Evolutionary conservation across 225 moss, liverwort and hornwort genomes (phyloP).

Genomic region (Physcomitrellopsis africana): DNA sequence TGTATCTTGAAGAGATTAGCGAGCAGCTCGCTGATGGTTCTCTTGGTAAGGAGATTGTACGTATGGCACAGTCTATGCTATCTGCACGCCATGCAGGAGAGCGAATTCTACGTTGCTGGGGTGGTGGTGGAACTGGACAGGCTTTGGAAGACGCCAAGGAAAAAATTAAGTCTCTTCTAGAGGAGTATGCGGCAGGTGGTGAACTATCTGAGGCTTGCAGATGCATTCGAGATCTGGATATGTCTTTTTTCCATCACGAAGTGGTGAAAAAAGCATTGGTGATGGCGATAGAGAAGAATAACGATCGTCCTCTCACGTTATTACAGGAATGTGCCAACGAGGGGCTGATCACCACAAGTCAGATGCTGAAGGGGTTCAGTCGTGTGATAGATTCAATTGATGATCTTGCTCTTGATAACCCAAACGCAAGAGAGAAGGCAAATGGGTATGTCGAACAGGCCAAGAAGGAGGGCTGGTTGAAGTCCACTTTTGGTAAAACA

Average conservation of each 20-base stretch:
- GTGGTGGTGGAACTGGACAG: constrained; percentile 90
- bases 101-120: constrained; percentile 97
- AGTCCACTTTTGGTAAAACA: constrained; percentile 43
- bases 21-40: constrained; percentile 78
- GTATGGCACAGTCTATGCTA: constrained; percentile 79
- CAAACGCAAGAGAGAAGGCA: constrained; percentile 81
- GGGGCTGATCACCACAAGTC: constrained; percentile 91
- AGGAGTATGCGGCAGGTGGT: constrained; percentile 93
- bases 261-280: constrained; percentile 94
- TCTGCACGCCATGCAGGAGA: constrained; percentile 94
- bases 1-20: constrained; percentile 89
- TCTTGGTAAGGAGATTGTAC: constrained; percentile 88
- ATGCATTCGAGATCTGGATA: constrained; percentile 93
- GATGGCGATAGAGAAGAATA: constrained; percentile 98
- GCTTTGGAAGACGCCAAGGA: constrained; percentile 91
- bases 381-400: constrained; percentile 81
- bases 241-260: constrained; percentile 98
- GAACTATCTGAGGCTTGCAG: constrained; percentile 93
- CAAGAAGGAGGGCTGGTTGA: constrained; percentile 88
- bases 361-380: constrained; percentile 89
- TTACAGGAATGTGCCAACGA: constrained; percentile 86
- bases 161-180: constrained; percentile 88
- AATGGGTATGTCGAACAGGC: constrained; percentile 68
- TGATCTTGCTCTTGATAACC: constrained; percentile 94
- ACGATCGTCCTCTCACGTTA: constrained; percentile 71